Percentiles rank a stretch among this genome's conserved stretches.
phyloP scores from a whole-genome alignment of 495 filamentous ascomycete species.

The Lophiostoma macrostomum region DNA sequence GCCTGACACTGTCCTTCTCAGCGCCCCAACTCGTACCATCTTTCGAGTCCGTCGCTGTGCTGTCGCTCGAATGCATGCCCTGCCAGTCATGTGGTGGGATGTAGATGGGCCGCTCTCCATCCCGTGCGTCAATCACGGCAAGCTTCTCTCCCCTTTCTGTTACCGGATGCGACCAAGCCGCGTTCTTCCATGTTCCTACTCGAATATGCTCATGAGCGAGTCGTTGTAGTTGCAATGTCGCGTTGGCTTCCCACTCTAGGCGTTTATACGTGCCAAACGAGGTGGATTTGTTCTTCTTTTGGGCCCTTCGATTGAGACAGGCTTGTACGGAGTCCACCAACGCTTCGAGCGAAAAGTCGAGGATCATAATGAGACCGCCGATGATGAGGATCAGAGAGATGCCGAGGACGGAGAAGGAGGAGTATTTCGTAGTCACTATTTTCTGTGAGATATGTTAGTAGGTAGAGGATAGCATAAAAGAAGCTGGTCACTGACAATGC shows the following conservation, averaged over 20 bases:
- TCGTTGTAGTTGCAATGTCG: conserved; percentile 18
- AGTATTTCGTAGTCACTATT: conserved; percentile 12
- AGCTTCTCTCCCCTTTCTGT: background rate
- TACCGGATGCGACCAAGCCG: conserved; percentile 6
- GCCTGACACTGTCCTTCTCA: too few species aligned
- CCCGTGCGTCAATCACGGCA: background rate
- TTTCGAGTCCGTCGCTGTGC: too few species aligned
- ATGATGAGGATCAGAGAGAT: conserved; percentile 4
- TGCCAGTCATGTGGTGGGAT: too few species aligned
- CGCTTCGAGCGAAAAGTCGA: conserved; percentile 2
- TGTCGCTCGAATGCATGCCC: too few species aligned
- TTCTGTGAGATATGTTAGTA: background rate
- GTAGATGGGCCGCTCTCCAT: background rate
- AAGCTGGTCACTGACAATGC: background rate
- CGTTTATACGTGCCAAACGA: conserved; percentile 1
- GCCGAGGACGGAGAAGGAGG: conserved; percentile 12
- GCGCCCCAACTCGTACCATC: background rate
- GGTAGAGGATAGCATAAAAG: background rate
- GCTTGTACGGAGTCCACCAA: background rate
- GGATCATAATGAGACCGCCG: conserved; percentile 8
- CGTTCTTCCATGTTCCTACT: conserved; percentile 2
- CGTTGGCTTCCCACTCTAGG: conserved; percentile 15
- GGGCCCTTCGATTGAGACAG: background rate
- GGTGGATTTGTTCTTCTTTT: too few species aligned
- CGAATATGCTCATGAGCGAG: conserved; percentile 17